phyloP scores from a whole-genome alignment of 768 basidiomycete species.

The Suillus variegatus region DNA sequence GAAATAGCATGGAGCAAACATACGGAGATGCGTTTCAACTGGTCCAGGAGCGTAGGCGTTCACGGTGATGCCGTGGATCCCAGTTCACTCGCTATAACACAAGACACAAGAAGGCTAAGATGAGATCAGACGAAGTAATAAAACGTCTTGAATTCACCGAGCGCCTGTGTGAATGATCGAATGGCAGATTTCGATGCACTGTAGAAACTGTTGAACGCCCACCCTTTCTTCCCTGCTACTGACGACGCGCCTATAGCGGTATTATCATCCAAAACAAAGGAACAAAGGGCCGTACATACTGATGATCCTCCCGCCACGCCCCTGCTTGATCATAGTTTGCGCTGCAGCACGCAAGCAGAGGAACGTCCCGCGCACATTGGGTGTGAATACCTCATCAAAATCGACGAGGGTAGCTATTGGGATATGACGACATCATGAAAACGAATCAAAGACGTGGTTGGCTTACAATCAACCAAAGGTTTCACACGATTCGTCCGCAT shows the following conservation, averaged over 20 bases:
- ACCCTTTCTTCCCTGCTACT: conserved; percentile 10
- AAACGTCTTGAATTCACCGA: not conserved
- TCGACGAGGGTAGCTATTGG: conserved; percentile 31
- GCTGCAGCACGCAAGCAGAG: conserved; percentile 45
- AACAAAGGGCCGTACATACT: conserved; percentile 7
- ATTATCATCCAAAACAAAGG: not conserved
- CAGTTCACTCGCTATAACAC: conserved; percentile 24
- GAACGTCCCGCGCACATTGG: conserved; percentile 40
- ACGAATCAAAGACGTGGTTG: not conserved
- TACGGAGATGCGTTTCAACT: not conserved
- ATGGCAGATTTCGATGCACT: conserved; percentile 37
- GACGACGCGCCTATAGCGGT: conserved; percentile 32
- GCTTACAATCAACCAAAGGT: conserved; percentile 3
- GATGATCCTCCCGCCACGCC: conserved; percentile 44
- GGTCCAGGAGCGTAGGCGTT: conserved; percentile 9
- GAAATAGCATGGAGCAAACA: not conserved
- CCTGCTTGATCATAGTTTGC: conserved; percentile 44
- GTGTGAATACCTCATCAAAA: conserved; percentile 33
- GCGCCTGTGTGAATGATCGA: conserved; percentile 34
- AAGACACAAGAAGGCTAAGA: too few relatives aligned
- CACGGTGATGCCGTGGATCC: conserved; percentile 19
- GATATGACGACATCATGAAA: not conserved
- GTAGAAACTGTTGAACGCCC: conserved; percentile 21
- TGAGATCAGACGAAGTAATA: not conserved
- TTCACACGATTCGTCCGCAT: conserved; percentile 1